These are phyloP conservation scores for Dactylellina sp. DNA, from an alignment of 2,329 filamentous ascomycete species.

Conservation along the genomic window DNA sequence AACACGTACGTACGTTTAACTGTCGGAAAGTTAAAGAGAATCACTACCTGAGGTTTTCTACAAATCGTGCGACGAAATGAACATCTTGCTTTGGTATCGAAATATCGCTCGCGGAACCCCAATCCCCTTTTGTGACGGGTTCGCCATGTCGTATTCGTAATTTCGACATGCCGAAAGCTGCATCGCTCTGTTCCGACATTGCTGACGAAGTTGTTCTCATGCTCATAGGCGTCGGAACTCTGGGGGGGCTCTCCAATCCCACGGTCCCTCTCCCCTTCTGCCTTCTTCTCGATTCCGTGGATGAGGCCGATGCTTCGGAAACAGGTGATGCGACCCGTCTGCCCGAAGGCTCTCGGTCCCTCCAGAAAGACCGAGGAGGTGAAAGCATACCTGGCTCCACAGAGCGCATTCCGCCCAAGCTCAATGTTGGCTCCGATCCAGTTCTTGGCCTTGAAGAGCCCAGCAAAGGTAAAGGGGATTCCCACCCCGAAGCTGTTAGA, in stretches of 20 bases:
- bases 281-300: constrained; percentile 20
- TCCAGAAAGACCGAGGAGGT: not conserved
- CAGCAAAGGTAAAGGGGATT: constrained; percentile 4
- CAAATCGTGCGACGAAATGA: constrained; percentile 38
- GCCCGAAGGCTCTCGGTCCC: not conserved
- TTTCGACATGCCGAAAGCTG: constrained; percentile 25
- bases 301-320: constrained; percentile 25
- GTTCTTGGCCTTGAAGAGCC: constrained; percentile 11
- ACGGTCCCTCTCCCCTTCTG: constrained; percentile 14
- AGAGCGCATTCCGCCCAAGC: not conserved
- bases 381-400: not conserved
- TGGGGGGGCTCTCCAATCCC: constrained; percentile 8
- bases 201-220: constrained; percentile 8
- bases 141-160: constrained; percentile 49
- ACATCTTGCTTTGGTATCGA: constrained; percentile 45
- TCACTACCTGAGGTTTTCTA: constrained; percentile 33
- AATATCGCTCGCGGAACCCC: constrained; percentile 43
- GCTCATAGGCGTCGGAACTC: constrained; percentile 9
- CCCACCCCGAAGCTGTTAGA: constrained; percentile 29
- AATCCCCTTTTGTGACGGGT: constrained; percentile 31
- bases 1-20: constrained; percentile 61
- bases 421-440: constrained; percentile 2
- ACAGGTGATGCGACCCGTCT: not conserved
- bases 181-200: constrained; percentile 3
- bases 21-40: constrained; percentile 23